Conservation (phyloP, 2,329 filamentous ascomycete species). For the Cercospora nicotianae region DNA sequence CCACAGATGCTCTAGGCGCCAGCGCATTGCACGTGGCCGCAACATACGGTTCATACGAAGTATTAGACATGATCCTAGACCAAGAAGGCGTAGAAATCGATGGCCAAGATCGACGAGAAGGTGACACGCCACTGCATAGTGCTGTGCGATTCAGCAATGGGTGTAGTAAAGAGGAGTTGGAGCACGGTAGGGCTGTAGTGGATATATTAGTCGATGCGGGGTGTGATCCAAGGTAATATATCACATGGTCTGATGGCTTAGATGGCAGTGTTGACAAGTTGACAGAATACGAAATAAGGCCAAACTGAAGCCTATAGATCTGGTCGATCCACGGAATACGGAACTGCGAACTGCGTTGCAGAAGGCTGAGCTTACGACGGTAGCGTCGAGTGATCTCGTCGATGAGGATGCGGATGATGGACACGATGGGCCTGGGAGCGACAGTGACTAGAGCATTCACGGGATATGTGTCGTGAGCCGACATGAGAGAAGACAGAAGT, state of each 20-base stretch:
- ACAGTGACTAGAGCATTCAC: slow-evolving; percentile 42
- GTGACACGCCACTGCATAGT: slow-evolving; percentile 77
- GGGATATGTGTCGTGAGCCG: background rate
- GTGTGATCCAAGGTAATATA: slow-evolving; percentile 54
- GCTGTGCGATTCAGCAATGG: slow-evolving; percentile 75
- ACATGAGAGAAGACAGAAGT: background rate
- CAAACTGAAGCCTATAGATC: slow-evolving; percentile 68
- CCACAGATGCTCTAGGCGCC: slow-evolving; percentile 82
- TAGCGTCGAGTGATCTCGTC: slow-evolving; percentile 51
- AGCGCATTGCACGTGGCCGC: slow-evolving; percentile 89
- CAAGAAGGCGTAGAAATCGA: slow-evolving; percentile 85
- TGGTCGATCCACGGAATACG: slow-evolving; percentile 70
- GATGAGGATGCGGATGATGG: slow-evolving; percentile 49
- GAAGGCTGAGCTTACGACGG: slow-evolving; percentile 67
- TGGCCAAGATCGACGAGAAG: slow-evolving; percentile 67
- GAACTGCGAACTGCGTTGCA: slow-evolving; percentile 64
- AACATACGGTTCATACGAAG: slow-evolving; percentile 78
- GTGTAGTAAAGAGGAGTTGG: slow-evolving; percentile 62
- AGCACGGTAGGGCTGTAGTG: slow-evolving; percentile 66
- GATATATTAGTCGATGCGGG: slow-evolving; percentile 83
- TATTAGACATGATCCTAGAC: slow-evolving; percentile 79
- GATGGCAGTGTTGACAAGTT: background rate
- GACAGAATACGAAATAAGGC: slow-evolving; percentile 66
- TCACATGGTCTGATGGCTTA: background rate
- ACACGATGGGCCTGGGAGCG: slow-evolving; percentile 46